A percentile compares a stretch with the other conserved stretches of the same genome.
Conservation (phyloP, 257 asterid genomes). For the Plantago elongata region DNA sequence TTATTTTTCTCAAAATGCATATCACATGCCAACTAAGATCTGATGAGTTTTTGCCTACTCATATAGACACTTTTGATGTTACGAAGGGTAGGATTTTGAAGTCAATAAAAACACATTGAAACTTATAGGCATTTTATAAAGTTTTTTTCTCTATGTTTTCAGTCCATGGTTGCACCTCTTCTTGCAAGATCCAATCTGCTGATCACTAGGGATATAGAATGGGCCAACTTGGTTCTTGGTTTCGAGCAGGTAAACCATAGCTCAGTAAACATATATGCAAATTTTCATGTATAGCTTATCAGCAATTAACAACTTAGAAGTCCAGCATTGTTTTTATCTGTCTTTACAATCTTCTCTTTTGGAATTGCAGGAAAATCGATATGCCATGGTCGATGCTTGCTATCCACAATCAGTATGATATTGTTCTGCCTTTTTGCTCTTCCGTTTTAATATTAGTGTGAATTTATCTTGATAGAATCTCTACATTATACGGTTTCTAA, state of each 20-base stretch:
- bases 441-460: constrained; percentile 15
- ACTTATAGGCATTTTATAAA: neutral
- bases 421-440: constrained; percentile 21
- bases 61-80: constrained; percentile 2
- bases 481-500: constrained; percentile 12
- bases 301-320: neutral
- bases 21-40: constrained; percentile 4
- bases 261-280: neutral
- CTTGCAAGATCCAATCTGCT: constrained; percentile 94
- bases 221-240: constrained; percentile 91
- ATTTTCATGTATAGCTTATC: neutral
- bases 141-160: constrained; percentile 4
- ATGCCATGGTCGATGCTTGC: constrained; percentile 85
- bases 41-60: neutral
- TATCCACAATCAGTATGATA: constrained; percentile 73
- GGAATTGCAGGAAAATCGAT: constrained; percentile 80
- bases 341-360: constrained; percentile 15
- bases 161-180: constrained; percentile 83
- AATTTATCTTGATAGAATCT: constrained; percentile 7
- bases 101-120: constrained; percentile 3
- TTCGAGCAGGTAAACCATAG: constrained; percentile 75
- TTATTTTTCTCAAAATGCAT: too few species aligned
- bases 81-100: constrained; percentile 13
- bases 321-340: constrained; percentile 7
- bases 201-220: constrained; percentile 96